Percentiles rank a stretch among this genome's conserved stretches.
These are phyloP conservation scores for Eucalyptus curtisii DNA, from an alignment of 345 rosid species.

Conservation along the genomic window DNA sequence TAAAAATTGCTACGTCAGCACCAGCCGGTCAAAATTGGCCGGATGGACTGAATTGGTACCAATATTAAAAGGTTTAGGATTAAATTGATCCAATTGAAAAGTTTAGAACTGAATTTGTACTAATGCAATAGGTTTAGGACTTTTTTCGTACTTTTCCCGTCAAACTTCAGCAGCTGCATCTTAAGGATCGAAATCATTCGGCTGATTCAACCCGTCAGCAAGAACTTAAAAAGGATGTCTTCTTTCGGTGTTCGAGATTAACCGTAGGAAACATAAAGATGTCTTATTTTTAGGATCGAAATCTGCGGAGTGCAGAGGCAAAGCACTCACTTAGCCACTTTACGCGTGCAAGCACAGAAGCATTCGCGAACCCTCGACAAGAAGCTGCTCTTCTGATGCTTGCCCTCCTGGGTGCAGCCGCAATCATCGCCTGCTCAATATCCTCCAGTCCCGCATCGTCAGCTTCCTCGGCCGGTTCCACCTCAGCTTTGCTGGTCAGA, in stretches of 20 bases:
- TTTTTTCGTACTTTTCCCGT: too few species aligned
- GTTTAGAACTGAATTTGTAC: too few species aligned
- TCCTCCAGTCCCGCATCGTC: background rate
- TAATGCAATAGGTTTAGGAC: too few species aligned
- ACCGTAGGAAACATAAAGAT: too few species aligned
- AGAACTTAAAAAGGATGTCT: background rate
- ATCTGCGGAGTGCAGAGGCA: background rate
- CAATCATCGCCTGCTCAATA: background rate
- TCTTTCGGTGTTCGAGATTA: too few species aligned
- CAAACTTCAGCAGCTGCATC: background rate
- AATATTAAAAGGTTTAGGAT: too few species aligned
- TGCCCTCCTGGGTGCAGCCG: background rate
- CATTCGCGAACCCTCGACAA: background rate
- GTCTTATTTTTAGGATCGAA: too few species aligned
- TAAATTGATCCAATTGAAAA: too few species aligned
- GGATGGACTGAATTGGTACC: too few species aligned
- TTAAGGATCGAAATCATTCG: background rate
- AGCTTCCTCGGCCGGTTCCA: background rate
- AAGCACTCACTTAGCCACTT: background rate
- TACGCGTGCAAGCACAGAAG: background rate
- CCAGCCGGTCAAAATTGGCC: too few species aligned
- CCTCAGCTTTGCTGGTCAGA: background rate
- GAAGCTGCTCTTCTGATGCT: background rate
- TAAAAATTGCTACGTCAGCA: too few species aligned
- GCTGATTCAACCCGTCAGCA: background rate